Evolutionary conservation across 768 basidiomycete genomes (phyloP).

Genomic region (Rhodotorula diobovata): DNA sequence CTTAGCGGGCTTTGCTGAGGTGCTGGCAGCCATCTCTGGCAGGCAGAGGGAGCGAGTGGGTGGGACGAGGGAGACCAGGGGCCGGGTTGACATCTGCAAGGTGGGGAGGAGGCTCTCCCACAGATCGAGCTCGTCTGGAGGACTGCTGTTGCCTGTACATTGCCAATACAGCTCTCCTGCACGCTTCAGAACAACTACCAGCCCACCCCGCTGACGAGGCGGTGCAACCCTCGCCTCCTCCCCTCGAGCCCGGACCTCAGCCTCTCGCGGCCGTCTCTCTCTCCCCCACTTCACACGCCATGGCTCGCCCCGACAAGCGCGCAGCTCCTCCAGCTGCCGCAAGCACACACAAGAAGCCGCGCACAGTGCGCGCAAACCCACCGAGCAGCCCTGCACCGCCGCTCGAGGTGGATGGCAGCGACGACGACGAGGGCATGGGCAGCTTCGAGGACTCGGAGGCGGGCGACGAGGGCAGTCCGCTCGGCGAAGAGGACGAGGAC

Average conservation of each 20-base stretch:
- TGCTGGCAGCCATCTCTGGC: background rate
- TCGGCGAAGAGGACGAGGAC: slow-evolving; percentile 19
- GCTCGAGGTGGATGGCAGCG: background rate
- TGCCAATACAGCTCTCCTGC: too few species aligned
- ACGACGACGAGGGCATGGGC: background rate
- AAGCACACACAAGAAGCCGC: slow-evolving; percentile 8
- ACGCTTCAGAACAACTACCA: too few species aligned
- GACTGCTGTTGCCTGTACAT: too few species aligned
- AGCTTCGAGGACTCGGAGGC: background rate
- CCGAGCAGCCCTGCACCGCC: background rate
- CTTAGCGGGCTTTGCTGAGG: background rate
- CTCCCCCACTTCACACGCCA: background rate
- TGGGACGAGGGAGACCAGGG: background rate
- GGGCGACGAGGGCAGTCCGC: background rate
- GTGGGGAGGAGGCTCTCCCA: too few species aligned
- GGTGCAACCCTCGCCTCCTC: background rate
- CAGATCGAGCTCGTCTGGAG: background rate
- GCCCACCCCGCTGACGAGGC: background rate
- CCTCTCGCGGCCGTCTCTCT: too few species aligned
- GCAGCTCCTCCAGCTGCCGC: background rate
- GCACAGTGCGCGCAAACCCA: background rate
- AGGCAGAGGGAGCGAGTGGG: too few species aligned
- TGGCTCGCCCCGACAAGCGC: slow-evolving; percentile 10
- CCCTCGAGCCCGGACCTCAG: background rate
- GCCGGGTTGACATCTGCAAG: background rate